Conservation (phyloP, 371 early-diverging fungal genomes). For the Mortierella sp. region DNA sequence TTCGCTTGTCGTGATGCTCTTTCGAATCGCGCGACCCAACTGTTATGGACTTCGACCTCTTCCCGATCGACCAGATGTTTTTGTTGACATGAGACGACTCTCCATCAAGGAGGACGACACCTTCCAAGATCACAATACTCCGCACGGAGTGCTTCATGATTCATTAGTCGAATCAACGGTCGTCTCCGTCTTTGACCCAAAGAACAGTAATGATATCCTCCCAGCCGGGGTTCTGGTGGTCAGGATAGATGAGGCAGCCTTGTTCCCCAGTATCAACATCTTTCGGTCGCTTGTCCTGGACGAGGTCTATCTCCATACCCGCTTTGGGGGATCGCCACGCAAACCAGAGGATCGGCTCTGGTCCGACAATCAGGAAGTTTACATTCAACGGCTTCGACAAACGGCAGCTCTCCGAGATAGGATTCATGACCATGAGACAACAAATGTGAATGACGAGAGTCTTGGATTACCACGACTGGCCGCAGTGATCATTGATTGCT, state of each 20-base stretch:
- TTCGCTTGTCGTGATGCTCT: slow-evolving; percentile 70
- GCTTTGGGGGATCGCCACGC: slow-evolving; percentile 16
- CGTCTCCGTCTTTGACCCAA: too few species aligned
- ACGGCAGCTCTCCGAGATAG: background rate
- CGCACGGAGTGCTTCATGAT: slow-evolving; percentile 7
- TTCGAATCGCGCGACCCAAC: slow-evolving; percentile 78
- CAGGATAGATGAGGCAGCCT: slow-evolving; percentile 57
- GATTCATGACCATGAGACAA: background rate
- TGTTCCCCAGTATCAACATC: slow-evolving; percentile 64
- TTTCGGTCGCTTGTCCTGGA: slow-evolving; percentile 26
- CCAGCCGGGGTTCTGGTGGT: slow-evolving; percentile 58
- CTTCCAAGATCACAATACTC: slow-evolving; percentile 22
- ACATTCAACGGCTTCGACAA: background rate
- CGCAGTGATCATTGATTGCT: slow-evolving; percentile 38
- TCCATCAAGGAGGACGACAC: slow-evolving; percentile 12
- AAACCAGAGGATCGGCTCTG: slow-evolving; percentile 30
- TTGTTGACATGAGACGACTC: slow-evolving; percentile 19
- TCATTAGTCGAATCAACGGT: too few species aligned
- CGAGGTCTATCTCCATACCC: slow-evolving; percentile 21
- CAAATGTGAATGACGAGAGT: background rate
- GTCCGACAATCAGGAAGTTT: slow-evolving; percentile 39
- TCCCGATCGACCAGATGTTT: slow-evolving; percentile 23
- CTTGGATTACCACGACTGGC: slow-evolving; percentile 11
- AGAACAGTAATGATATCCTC: background rate
- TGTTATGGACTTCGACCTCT: slow-evolving; percentile 56